Conservation (phyloP, 2,329 filamentous ascomycete species). For the Venturia carpophila region DNA sequence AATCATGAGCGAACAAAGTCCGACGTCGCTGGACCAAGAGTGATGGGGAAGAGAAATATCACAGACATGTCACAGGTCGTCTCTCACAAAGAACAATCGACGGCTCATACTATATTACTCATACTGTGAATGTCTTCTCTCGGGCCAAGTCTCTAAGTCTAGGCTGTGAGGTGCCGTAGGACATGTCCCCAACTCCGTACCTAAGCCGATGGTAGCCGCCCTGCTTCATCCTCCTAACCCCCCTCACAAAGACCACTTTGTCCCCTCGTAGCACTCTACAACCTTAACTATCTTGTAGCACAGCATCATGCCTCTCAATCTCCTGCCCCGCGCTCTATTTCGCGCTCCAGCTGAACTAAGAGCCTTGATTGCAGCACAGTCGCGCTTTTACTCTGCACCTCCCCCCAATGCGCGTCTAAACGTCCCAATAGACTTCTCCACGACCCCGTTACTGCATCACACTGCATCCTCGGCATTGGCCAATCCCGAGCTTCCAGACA, state of each 20-base stretch:
- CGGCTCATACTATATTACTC: no score
- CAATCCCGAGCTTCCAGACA: slow-evolving; percentile 61
- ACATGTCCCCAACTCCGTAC: neutral
- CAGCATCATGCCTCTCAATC: slow-evolving; percentile 10
- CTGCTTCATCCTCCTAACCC: neutral
- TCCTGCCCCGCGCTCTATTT: neutral
- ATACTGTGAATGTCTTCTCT: neutral
- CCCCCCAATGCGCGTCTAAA: slow-evolving; percentile 60
- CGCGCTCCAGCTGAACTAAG: slow-evolving; percentile 14
- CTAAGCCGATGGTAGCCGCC: slow-evolving; percentile 3
- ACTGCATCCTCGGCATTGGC: slow-evolving; percentile 62
- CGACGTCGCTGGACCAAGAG: no score
- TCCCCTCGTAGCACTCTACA: neutral
- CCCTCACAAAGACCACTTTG: neutral
- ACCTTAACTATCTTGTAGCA: neutral
- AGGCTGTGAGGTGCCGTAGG: neutral
- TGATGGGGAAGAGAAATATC: no score
- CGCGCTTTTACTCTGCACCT: slow-evolving; percentile 41
- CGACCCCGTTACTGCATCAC: slow-evolving; percentile 74
- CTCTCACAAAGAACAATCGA: no score
- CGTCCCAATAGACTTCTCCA: slow-evolving; percentile 76
- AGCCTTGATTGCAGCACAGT: neutral
- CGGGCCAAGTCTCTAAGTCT: neutral
- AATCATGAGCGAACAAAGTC: no score
- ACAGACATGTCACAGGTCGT: no score